A percentile compares a stretch with the other conserved stretches of the same genome.
Evolutionary conservation across 495 filamentous ascomycete species (phyloP).

Genomic region (Xylaria cubensis): DNA sequence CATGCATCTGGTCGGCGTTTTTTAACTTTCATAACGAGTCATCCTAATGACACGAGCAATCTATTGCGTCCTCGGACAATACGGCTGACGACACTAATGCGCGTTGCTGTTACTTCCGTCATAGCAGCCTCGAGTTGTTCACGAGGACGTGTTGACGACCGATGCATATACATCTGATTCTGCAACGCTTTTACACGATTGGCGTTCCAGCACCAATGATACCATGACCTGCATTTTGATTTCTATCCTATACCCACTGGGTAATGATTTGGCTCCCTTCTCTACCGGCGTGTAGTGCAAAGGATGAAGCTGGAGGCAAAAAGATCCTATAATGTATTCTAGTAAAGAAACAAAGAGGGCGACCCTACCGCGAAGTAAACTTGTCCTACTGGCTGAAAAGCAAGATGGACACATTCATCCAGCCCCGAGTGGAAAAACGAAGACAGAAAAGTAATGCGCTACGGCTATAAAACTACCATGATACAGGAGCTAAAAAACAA

Average conservation of each 20-base stretch:
- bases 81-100: conserved; percentile 7
- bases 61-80: conserved; percentile 43
- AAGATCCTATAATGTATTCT: conserved; percentile 39
- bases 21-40: conserved; percentile 42
- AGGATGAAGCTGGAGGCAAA: conserved; percentile 15
- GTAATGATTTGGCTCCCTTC: conserved; percentile 37
- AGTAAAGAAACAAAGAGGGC: conserved; percentile 43
- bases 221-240: conserved; percentile 46
- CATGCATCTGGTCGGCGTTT: conserved; percentile 54
- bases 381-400: conserved; percentile 24
- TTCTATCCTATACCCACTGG: conserved; percentile 36
- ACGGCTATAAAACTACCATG: conserved; percentile 40
- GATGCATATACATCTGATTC: conserved; percentile 21
- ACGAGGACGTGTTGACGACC: conserved; percentile 6
- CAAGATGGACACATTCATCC: conserved; percentile 26
- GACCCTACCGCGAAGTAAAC: conserved; percentile 33
- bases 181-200: conserved; percentile 25
- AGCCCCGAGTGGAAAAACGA: conserved; percentile 24
- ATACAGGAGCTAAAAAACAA: conserved; percentile 40
- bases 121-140: background rate
- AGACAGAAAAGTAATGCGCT: conserved; percentile 38
- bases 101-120: conserved; percentile 19
- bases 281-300: conserved; percentile 34
- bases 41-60: conserved; percentile 35
- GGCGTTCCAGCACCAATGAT: conserved; percentile 49